Percentiles rank a stretch among this genome's conserved stretches.
phyloP scores from a whole-genome alignment of 2,329 filamentous ascomycete genomes.

The Lachnellula suecica region DNA sequence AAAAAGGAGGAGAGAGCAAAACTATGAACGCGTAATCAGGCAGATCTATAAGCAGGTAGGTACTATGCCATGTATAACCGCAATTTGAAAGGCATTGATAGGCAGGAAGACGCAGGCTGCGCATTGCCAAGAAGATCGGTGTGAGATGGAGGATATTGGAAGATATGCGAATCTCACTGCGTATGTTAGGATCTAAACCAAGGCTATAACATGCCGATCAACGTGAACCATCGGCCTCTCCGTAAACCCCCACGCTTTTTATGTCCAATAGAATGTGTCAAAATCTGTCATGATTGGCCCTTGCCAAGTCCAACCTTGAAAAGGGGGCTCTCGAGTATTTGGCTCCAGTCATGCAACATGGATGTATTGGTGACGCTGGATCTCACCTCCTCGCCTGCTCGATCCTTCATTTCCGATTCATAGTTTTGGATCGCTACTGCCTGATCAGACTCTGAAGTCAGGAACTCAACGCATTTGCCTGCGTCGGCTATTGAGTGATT shows the following conservation, averaged over 20 bases:
- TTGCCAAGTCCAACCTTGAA: neutral
- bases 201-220: no score
- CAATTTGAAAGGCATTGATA: neutral
- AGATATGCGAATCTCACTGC: no score
- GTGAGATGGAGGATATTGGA: no score
- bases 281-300: conserved; percentile 15
- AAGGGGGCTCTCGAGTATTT: conserved; percentile 31
- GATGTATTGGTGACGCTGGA: conserved; percentile 42
- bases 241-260: no score
- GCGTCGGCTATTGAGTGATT: conserved; percentile 47
- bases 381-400: conserved; percentile 43
- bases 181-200: no score
- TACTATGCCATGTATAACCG: neutral
- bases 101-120: no score
- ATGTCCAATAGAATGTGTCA: no score
- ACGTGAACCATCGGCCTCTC: neutral
- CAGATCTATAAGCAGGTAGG: neutral
- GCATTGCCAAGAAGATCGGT: no score
- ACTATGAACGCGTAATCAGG: no score
- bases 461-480: conserved; percentile 33
- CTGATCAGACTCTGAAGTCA: conserved; percentile 19
- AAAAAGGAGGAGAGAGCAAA: neutral
- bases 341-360: conserved; percentile 45
- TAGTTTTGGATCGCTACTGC: conserved; percentile 37
- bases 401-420: conserved; percentile 45